A percentile compares a stretch with the other conserved stretches of the same genome.
phyloP scores from a whole-genome alignment of 371 early-diverging fungal genomes.

The Cokeromyces recurvatus region DNA sequence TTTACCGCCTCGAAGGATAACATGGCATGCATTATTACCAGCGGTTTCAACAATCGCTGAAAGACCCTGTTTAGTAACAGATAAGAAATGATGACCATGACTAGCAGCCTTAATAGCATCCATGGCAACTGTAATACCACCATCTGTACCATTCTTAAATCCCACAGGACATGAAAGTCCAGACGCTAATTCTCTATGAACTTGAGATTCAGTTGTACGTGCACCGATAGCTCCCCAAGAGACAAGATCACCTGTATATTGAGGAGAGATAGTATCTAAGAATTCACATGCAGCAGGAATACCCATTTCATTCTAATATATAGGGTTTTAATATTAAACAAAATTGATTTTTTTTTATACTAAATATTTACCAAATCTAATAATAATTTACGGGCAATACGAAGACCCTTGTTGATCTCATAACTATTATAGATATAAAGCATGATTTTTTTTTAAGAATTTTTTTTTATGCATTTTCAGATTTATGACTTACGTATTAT shows the following conservation, averaged over 20 bases:
- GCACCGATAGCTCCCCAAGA: constrained; percentile 96
- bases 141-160: constrained; percentile 94
- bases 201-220: constrained; percentile 88
- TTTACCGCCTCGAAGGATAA: constrained; percentile 85
- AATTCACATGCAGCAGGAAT: constrained; percentile 88
- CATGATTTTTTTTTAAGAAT: neutral
- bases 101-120: constrained; percentile 88
- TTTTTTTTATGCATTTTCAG: neutral
- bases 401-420: constrained; percentile 88
- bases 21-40: constrained; percentile 70
- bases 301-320: constrained; percentile 50
- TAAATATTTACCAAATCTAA: constrained; percentile 51
- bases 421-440: constrained; percentile 36
- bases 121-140: constrained; percentile 78
- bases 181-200: constrained; percentile 93
- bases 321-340: neutral
- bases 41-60: constrained; percentile 88
- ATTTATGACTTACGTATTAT: constrained; percentile 38
- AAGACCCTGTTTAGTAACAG: constrained; percentile 21
- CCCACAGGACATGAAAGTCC: constrained; percentile 93
- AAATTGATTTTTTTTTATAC: neutral
- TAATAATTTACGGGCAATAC: constrained; percentile 60
- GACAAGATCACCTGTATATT: constrained; percentile 88
- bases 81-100: constrained; percentile 81
- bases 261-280: constrained; percentile 92